Conservation (phyloP, 2,329 filamentous ascomycete species). For the Nannizziopsis barbatae region DNA sequence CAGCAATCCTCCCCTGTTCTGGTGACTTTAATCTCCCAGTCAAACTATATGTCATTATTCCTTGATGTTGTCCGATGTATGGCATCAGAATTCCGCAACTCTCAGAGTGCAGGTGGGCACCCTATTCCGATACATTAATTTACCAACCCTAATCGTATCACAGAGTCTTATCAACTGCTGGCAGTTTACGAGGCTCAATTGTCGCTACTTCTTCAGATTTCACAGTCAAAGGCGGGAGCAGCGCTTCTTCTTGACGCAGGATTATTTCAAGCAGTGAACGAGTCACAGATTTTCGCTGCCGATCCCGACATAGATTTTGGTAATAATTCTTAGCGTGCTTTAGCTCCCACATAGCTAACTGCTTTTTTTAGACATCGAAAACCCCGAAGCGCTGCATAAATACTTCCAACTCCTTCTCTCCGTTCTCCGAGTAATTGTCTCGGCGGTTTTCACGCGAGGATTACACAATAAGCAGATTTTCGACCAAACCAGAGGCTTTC, state of each 20-base stretch:
- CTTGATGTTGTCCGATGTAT: constrained; percentile 77
- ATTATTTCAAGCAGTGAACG: constrained; percentile 67
- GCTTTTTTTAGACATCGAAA: constrained; percentile 45
- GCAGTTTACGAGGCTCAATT: constrained; percentile 63
- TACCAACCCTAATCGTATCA: constrained; percentile 1
- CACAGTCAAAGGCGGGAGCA: constrained; percentile 73
- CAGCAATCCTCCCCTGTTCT: constrained; percentile 62
- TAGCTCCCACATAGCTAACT: constrained; percentile 2
- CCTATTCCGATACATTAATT: not conserved
- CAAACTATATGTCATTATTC: constrained; percentile 84
- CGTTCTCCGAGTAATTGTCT: constrained; percentile 69
- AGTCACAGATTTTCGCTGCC: constrained; percentile 73
- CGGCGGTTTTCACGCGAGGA: constrained; percentile 69
- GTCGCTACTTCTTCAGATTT: constrained; percentile 69
- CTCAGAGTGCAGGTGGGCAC: constrained; percentile 45
- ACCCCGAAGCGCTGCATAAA: constrained; percentile 58
- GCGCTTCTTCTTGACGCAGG: constrained; percentile 80
- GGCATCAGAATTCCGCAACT: constrained; percentile 57
- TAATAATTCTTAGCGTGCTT: constrained; percentile 24
- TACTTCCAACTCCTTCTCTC: constrained; percentile 77
- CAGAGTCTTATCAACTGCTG: constrained; percentile 46
- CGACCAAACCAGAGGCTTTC: constrained; percentile 65
- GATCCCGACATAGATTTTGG: constrained; percentile 84
- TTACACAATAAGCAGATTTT: constrained; percentile 63
- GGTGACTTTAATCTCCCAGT: constrained; percentile 64